Evolutionary conservation across 768 basidiomycete genomes (phyloP), one percentile per base, ranked within the genome.

Genomic region (Gloeopeniophorella convolvens): DNA sequence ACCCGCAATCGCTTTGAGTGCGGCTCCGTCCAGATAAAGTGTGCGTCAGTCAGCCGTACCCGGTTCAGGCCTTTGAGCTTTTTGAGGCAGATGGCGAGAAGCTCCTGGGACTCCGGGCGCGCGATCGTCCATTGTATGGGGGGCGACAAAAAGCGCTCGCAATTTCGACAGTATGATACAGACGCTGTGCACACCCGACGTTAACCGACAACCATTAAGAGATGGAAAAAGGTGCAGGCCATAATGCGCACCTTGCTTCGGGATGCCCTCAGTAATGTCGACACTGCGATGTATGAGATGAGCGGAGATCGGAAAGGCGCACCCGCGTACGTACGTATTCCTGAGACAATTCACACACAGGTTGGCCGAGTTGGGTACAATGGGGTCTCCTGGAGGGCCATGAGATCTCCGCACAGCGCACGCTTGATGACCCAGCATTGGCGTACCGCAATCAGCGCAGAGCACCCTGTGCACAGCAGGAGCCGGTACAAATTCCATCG

Each of bases 21-120:
- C 3, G 96, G 96, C 63, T 99, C 96, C 18, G 96, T 99, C 96
- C 96, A 99, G 62, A 98, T 91, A 66, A 98, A 98, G 56, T 92
- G 89, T 2, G 96, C 96, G 55, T 98, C 95, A n/a, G 96, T 94
- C 35, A 99, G 70, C 42, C 95, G 87, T 23, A 98, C 92, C 73
- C 91, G 94, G 60, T 82, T 85, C 20, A 98, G 73, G 2, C 93
- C 93, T 64, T 94, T 95, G 60, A 98, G 80, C 66, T 94, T 95
- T 65, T 89, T 90, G 51, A 99, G 70, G 66, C 96, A 98, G 50
- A 98, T 83, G 3, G 95, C 89, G 27, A 99, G 77, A 21, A 99
- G 75, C 63, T 98, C 94, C 45, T 95, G 72, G 0, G 91, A 95
- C 72, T 99, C 96, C 0, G 88, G 89, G 49, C 79, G 80, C 20